Evolutionary conservation across 768 basidiomycete genomes (phyloP), one percentile per base, ranked within the genome.

Genomic region (Tephrocybe sp.): DNA sequence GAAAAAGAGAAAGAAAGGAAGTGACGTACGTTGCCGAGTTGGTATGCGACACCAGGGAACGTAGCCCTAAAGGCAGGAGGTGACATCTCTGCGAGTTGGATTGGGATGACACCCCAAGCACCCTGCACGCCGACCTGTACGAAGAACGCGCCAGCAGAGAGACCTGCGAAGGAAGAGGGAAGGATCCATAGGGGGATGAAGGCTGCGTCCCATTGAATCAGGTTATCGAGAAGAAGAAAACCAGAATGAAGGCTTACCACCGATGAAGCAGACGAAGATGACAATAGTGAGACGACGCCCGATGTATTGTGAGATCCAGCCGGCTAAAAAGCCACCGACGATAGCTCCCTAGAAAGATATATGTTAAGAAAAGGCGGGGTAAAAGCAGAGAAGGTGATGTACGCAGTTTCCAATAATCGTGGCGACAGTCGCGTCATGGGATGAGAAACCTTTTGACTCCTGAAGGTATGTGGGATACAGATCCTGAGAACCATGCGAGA

Each of bases 61-160:
- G 87, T 87, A 3, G 91, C 88, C 49, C 93, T 77, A 76, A 93
- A 94, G 0, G 89, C 91, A 3, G 90, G 87, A 2, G 93, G 93
- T 0, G 88, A 87, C 69, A 92, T 76, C 66, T 95, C 92, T 11
- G 82, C 76, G 18, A 94, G 74, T 64, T 86, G 87, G 58, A 92
- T 86, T 1, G 91, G 91, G 48, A 78, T 73, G 10, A 91, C 84
- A 58, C 90, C 90, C 88, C 89, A 92, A 30, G 90, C 91, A 1
- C 91, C 91, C 63, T 95, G 93, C 0, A 94, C 89, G 43, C 89
- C 90, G 56, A 90, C 81, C 60, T 94, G 91, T 13, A 92, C 72
- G 57, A 80, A 91, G 69, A 94, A 95, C 1, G 91, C 92, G 8
- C 91, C 91, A 0, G 89, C 90, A 0, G 88, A 61, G 8, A 97